These are phyloP conservation scores for Silene vulgaris DNA, from an alignment of 179 eudicot genomes.

Conservation along the genomic window DNA sequence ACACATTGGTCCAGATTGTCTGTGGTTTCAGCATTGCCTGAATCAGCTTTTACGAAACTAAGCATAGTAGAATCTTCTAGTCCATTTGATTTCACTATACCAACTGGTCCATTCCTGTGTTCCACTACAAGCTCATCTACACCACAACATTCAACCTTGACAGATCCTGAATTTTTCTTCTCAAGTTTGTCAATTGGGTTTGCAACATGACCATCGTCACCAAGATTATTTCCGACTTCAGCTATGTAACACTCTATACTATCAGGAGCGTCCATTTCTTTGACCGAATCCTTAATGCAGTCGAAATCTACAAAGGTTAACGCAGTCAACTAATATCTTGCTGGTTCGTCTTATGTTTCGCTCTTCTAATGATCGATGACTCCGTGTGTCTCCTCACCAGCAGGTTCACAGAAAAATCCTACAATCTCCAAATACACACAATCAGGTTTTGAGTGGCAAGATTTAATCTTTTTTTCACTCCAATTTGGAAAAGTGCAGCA, in stretches of 20 bases:
- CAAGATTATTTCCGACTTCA: slow-evolving; percentile 16
- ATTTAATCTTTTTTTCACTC: neutral
- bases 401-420: slow-evolving; percentile 29
- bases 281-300: slow-evolving; percentile 46
- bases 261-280: slow-evolving; percentile 37
- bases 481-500: too few species aligned
- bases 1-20: slow-evolving; percentile 18
- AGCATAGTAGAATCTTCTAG: slow-evolving; percentile 10
- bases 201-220: neutral
- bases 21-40: slow-evolving; percentile 18
- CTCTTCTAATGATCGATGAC: slow-evolving; percentile 20
- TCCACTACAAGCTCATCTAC: slow-evolving; percentile 12
- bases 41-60: slow-evolving; percentile 5
- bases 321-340: slow-evolving; percentile 26
- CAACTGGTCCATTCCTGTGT: slow-evolving; percentile 2
- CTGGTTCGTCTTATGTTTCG: slow-evolving; percentile 24
- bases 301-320: slow-evolving; percentile 55
- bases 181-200: slow-evolving; percentile 2
- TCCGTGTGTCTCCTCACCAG: slow-evolving; percentile 20
- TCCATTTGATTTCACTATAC: slow-evolving; percentile 14
- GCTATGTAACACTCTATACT: slow-evolving; percentile 2
- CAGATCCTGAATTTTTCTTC: slow-evolving; percentile 9
- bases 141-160: slow-evolving; percentile 19
- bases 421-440: slow-evolving; percentile 30
- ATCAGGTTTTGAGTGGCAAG: slow-evolving; percentile 11